Evolutionary conservation across 2,329 filamentous ascomycete species (phyloP), one percentile per base, ranked within the genome.

Genomic region (Fusarium sp.): DNA sequence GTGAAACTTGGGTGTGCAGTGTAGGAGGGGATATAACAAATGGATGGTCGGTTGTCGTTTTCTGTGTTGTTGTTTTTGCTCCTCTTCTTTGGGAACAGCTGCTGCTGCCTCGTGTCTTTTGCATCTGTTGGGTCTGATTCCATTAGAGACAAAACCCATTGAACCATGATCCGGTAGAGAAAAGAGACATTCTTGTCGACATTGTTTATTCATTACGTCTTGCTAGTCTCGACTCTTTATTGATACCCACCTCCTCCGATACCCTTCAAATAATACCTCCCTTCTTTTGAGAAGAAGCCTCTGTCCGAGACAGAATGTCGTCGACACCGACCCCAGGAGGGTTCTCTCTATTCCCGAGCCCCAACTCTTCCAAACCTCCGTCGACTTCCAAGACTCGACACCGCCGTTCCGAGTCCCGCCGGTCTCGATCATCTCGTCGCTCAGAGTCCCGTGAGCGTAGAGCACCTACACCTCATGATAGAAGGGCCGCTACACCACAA

Each of bases 301-400:
- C 73, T 77, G 73, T 77, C 77, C 64, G 72, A 76, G 64, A 77
- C 72, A 76, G 74, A 56, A 52, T 31, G 41, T 87, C 86, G 85
- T 83, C 85, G 35, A 78, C 83, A n/a, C 79, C 81, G 65, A 83
- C 82, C 65, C 79, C 84, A 24, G 87, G 85, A 79, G 86, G 87
- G 68, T 89, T 90, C 80, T 90, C 89, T 69, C 85, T 91, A 69
- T 90, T 91, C 76, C 88, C 89, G 31, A 90, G 84, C 73, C 85
- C 88, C 24, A 86, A 81, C 74, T 65, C 79, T 33, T 81, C 82
- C n/a, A 81, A 76, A 33, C 78, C 81, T 8, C 80, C 75, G 56
- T 76, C 78, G 22, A 65, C 73, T 3, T 72, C 74, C 20, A 77
- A 86, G 72, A 87, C 85, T n/a, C 81, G 81, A 63, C 76, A 80